A percentile compares a stretch with the other conserved stretches of the same genome.
These are phyloP conservation scores for Isoetes engelmannii DNA, from an alignment of 83 land plant genomes.

Conservation along the genomic window DNA sequence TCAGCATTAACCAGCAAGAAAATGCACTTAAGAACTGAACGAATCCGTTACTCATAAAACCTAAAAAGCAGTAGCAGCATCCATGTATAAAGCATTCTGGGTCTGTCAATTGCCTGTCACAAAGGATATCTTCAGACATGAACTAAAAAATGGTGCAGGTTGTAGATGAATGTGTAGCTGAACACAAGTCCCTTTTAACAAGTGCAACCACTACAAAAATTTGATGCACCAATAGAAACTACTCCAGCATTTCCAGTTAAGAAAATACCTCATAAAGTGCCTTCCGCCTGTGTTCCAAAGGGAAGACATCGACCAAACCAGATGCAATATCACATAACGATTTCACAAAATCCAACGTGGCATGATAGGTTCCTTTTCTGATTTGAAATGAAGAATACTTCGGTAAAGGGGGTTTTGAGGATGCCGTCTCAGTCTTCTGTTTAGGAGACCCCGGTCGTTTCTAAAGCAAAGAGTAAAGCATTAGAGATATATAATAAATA, in stretches of 20 bases:
- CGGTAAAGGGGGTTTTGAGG: slow-evolving; percentile 85
- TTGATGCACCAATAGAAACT: not conserved
- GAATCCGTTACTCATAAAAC: too few relatives aligned
- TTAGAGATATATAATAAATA: not conserved
- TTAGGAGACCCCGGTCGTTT: slow-evolving; percentile 80
- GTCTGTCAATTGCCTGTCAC: too few relatives aligned
- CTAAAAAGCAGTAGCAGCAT: too few relatives aligned
- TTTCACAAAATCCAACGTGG: slow-evolving; percentile 88
- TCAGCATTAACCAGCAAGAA: too few relatives aligned
- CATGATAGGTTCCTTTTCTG: slow-evolving; percentile 89
- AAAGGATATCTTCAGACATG: too few relatives aligned
- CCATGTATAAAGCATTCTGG: too few relatives aligned
- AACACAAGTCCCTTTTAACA: not conserved
- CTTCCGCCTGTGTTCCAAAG: slow-evolving; percentile 85
- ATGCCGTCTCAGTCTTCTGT: slow-evolving; percentile 48
- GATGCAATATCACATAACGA: slow-evolving; percentile 93
- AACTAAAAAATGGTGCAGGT: too few relatives aligned
- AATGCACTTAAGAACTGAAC: too few relatives aligned
- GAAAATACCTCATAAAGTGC: slow-evolving; percentile 79
- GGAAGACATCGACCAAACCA: slow-evolving; percentile 81
- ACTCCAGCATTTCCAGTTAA: not conserved
- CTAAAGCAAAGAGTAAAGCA: slow-evolving; percentile 28
- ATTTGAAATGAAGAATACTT: slow-evolving; percentile 58
- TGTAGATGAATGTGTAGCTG: too few relatives aligned
- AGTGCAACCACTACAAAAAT: not conserved